Evolutionary conservation across 441 rosid species (phyloP).

Genomic region (Corymbia citriodora): DNA sequence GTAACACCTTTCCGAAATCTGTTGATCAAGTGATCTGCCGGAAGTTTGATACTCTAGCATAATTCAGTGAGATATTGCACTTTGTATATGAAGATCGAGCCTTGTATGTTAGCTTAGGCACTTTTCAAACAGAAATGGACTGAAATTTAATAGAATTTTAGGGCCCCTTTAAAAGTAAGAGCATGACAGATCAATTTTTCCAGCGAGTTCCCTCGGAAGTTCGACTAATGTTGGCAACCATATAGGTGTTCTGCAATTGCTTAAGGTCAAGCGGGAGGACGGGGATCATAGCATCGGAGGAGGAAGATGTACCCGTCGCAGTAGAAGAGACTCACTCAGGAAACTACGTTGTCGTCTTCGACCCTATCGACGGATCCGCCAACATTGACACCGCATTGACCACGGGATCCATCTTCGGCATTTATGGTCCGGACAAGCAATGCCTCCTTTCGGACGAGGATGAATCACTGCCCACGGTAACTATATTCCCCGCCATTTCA

Average conservation of each 20-base stretch:
- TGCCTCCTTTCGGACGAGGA: conserved; percentile 4
- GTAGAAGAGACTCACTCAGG: conserved; percentile 31
- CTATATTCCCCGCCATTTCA: neutral
- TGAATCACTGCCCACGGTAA: neutral
- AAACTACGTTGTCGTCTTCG: conserved; percentile 16
- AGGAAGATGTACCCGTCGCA: conserved; percentile 27
- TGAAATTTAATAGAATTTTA: neutral
- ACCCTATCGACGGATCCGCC: conserved; percentile 15
- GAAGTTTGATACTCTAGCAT: neutral
- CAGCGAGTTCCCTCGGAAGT: neutral
- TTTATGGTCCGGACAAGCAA: conserved; percentile 11
- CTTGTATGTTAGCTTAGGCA: neutral
- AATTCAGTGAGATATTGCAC: neutral
- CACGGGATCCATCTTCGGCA: conserved; percentile 22
- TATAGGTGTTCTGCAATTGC: conserved; percentile 30
- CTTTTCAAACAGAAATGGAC: neutral
- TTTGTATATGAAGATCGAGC: neutral
- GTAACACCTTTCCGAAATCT: neutral
- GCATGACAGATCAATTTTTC: neutral
- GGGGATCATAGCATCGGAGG: conserved; percentile 28
- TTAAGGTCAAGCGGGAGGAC: conserved; percentile 26
- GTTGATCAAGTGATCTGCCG: neutral
- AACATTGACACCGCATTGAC: conserved; percentile 17
- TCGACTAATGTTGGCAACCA: neutral
- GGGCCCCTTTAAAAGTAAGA: neutral